Evolutionary conservation across 495 filamentous ascomycete species (phyloP), one percentile per base, ranked within the genome.

Genomic region (Barbatosphaeria neglecta): DNA sequence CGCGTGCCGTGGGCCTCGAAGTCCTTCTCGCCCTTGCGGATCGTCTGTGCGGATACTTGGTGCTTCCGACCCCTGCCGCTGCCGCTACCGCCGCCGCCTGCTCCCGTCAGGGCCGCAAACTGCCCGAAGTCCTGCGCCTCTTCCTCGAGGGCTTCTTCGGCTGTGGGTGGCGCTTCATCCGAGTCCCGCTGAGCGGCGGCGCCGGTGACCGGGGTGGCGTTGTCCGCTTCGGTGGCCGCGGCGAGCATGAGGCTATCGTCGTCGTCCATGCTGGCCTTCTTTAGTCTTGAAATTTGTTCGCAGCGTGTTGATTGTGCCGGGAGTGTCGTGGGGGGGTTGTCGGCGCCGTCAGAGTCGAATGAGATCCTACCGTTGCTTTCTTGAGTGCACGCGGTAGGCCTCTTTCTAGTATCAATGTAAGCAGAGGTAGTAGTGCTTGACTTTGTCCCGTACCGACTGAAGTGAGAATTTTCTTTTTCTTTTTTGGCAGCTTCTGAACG

Each of bases 1-100:
- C 77, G 68, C 13, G 92, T 97, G 47, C 83, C 86, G 62, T 97
- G 86, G 13, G 85, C 78, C 64, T 96, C 92, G 62, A 96, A 98
- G 69, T 98, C 92, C 62, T 98, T 98, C 58, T 92, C 86, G 41
- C 92, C 92, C 35, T 60, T 61, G 17, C 70, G 67, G 44, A 74
- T 63, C 4, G 65, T 60, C 58, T 67, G 67, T 19, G 67, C 63
- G 6, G 63, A 63, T 15, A 70, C 56, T 44, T 63, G 50, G 16
- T 60, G 63, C 45, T 65, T 63, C 20, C 31, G 31, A 4, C 31
- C n/a, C n/a, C n/a, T n/a, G n/a, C n/a, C n/a, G n/a, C n/a, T 3
- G 31, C 31, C 31, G 31, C 31, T 2, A n/a, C 31, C 9, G 31
- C 31, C 31, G 31, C 31, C 6, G 31, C 31, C 1, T n/a, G 31